Evolutionary conservation across 2,329 filamentous ascomycete species (phyloP), one percentile per base, ranked within the genome.

Genomic region (Beauveria sp.): DNA sequence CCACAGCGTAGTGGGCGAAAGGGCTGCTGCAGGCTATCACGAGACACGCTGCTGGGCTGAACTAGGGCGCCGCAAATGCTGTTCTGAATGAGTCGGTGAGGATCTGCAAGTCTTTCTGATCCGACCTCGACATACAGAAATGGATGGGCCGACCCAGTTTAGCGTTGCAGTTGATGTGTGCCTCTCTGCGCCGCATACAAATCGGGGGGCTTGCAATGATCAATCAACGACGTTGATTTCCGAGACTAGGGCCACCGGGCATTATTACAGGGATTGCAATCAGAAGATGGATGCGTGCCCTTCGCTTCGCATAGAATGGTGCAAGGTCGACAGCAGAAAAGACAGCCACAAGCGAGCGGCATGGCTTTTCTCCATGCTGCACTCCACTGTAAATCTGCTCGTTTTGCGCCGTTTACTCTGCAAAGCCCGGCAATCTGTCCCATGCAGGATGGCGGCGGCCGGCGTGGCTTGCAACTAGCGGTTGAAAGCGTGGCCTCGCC

Each of bases 1-100:
- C 18, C 20, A 49, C 26, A 50, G 20, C 30, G 20, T 18, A 42
- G 54, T 42, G 28, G 46, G 30, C 10, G 34, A 60, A 53, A 47
- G n/a, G 43, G 42, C 24, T 56, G 58, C 58, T 55, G 58, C 58
- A 61, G 43, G 43, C 22, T 56, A 55, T 54, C 58, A 56, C 58
- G 55, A 61, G 58, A 56, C 52, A 34, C 30, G 20, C 12, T 24
- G 24, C 45, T 30, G n/a, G 51, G 58, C 50, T 60, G 58, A 54
- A 54, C 42, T 30, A 60, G 54, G 51, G 50, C 58, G 58, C 58
- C 51, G 50, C 50, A 50, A 50, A 24, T 40, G 4, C 22, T n/a
- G 10, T 47, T 54, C 20, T 42, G 30, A 55, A 60, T 22, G 49
- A 61, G 58, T 61, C 58, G 58, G 58, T 61, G 51, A 61, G 45